phyloP scores from a whole-genome alignment of 1,284 basidiomycete species.

The Fistulina hepatica region DNA sequence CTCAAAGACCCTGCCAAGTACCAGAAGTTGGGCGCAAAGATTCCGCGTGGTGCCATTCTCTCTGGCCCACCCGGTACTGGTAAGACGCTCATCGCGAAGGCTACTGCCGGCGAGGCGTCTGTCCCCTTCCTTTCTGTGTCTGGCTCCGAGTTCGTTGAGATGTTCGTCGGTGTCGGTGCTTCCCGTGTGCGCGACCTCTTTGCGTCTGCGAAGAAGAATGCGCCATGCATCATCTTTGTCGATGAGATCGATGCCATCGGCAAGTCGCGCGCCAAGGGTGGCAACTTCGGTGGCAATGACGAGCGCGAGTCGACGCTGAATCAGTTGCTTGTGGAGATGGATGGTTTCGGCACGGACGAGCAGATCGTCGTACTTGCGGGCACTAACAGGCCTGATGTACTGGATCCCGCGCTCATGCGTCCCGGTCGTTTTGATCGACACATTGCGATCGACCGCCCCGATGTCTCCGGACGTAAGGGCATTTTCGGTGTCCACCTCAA shows the following conservation, averaged over 20 bases:
- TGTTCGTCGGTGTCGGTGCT: slow-evolving; percentile 99
- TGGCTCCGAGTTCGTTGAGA: slow-evolving; percentile 98
- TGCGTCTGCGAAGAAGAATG: slow-evolving; percentile 93
- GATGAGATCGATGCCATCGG: slow-evolving; percentile 99
- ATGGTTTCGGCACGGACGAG: slow-evolving; percentile 93
- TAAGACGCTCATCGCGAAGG: slow-evolving; percentile 96
- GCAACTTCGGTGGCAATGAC: slow-evolving; percentile 90
- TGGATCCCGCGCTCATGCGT: slow-evolving; percentile 91
- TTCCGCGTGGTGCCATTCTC: slow-evolving; percentile 95
- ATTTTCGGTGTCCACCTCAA: slow-evolving; percentile 92
- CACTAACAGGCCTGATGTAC: slow-evolving; percentile 93
- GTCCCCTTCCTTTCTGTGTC: slow-evolving; percentile 98
- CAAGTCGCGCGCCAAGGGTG: slow-evolving; percentile 86
- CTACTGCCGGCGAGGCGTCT: slow-evolving; percentile 94
- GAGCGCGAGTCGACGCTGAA: slow-evolving; percentile 98
- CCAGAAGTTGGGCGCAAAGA: slow-evolving; percentile 96
- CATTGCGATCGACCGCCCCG: slow-evolving; percentile 91
- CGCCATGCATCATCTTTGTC: slow-evolving; percentile 96
- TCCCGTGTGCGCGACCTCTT: slow-evolving; percentile 97
- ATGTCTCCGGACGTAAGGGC: slow-evolving; percentile 86
- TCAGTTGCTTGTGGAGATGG: slow-evolving; percentile 98
- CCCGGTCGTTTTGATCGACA: slow-evolving; percentile 97
- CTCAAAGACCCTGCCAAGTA: slow-evolving; percentile 93
- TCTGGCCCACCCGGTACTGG: slow-evolving; percentile 98
- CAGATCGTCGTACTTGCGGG: slow-evolving; percentile 96